Conservation (phyloP, 1,139 yeast species). For the Pichia terricola region DNA sequence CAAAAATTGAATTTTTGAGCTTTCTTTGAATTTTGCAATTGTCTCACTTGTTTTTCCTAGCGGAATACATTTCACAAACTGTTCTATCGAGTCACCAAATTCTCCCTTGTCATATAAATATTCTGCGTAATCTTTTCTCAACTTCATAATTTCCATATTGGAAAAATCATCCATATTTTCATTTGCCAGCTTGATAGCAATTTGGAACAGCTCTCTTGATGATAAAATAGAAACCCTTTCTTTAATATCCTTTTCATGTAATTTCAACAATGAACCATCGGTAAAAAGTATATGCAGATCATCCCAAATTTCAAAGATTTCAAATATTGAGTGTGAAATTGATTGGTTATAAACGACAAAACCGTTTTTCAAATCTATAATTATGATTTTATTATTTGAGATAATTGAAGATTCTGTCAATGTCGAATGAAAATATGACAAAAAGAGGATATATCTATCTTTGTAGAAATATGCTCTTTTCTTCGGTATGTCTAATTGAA, state of each 20-base stretch:
- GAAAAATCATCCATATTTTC: slow-evolving; percentile 24
- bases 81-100: slow-evolving; percentile 57
- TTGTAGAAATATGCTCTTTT: slow-evolving; percentile 37
- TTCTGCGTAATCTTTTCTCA: slow-evolving; percentile 65
- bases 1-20: slow-evolving; percentile 62
- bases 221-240: slow-evolving; percentile 64
- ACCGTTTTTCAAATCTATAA: slow-evolving; percentile 62
- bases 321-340: slow-evolving; percentile 52
- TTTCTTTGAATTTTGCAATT: slow-evolving; percentile 74
- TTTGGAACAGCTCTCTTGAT: slow-evolving; percentile 59
- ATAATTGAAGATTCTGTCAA: slow-evolving; percentile 21
- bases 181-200: slow-evolving; percentile 68
- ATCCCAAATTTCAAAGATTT: slow-evolving; percentile 45
- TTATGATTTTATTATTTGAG: slow-evolving; percentile 41
- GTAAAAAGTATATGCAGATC: slow-evolving; percentile 54
- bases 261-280: slow-evolving; percentile 65
- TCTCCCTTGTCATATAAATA: slow-evolving; percentile 58
- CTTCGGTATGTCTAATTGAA: slow-evolving; percentile 54
- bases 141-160: slow-evolving; percentile 33
- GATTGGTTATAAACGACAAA: slow-evolving; percentile 63
- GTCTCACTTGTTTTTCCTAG: slow-evolving; percentile 57
- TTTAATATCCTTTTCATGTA: slow-evolving; percentile 57
- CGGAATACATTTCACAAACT: slow-evolving; percentile 45
- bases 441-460: slow-evolving; percentile 45
- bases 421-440: slow-evolving; percentile 34